These are phyloP conservation scores for Pulicaria dysenterica DNA, from an alignment of 129 eudicot genomes.

Conservation along the genomic window DNA sequence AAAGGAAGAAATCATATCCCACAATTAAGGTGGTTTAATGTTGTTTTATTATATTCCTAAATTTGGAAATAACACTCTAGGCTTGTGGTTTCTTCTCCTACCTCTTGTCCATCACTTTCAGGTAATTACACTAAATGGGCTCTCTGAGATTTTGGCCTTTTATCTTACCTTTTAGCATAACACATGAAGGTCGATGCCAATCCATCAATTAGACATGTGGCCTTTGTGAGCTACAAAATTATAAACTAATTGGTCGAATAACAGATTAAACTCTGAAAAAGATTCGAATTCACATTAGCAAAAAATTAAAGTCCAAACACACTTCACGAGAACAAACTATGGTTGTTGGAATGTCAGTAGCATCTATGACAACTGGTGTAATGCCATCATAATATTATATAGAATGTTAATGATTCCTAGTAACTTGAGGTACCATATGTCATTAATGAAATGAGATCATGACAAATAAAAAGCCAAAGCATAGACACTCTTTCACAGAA, in stretches of 20 bases:
- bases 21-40: slow-evolving; percentile 10
- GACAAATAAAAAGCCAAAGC: background rate
- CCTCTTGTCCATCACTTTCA: background rate
- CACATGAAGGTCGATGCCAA: background rate
- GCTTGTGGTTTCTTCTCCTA: slow-evolving; percentile 6
- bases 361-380: slow-evolving; percentile 8
- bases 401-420: background rate
- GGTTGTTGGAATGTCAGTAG: background rate
- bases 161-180: slow-evolving; percentile 1
- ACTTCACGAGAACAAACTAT: slow-evolving; percentile 16
- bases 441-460: background rate
- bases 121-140: background rate
- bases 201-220: background rate
- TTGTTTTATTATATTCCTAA: slow-evolving; percentile 12
- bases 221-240: background rate
- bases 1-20: background rate
- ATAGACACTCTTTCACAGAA: background rate
- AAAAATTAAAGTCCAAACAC: background rate
- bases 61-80: background rate
- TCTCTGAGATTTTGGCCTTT: background rate
- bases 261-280: background rate
- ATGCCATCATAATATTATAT: background rate
- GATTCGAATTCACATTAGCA: background rate
- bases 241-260: background rate
- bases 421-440: background rate